A percentile compares a stretch with the other conserved stretches of the same genome.
These are phyloP conservation scores for Candida schatavii DNA, from an alignment of 805 yeast genomes.

Conservation along the genomic window DNA sequence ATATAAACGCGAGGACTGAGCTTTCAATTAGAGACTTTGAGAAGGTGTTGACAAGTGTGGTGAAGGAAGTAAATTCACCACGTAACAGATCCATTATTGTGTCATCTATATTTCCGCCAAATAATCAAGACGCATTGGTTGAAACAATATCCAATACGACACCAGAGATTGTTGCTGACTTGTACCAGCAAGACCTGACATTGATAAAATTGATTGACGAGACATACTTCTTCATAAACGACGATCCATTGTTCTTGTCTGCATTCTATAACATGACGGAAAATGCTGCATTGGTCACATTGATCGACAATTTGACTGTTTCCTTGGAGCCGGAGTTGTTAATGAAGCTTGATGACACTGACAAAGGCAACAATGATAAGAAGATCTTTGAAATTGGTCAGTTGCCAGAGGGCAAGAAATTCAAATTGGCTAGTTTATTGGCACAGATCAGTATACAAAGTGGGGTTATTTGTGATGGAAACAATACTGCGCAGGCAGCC, in stretches of 20 bases:
- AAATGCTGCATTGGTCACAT: slow-evolving; percentile 29
- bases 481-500: slow-evolving; percentile 21
- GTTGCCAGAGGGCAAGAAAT: slow-evolving; percentile 10
- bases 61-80: slow-evolving; percentile 16
- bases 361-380: slow-evolving; percentile 13
- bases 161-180: slow-evolving; percentile 37
- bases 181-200: slow-evolving; percentile 35
- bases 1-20: slow-evolving; percentile 70
- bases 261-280: slow-evolving; percentile 33
- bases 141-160: slow-evolving; percentile 49
- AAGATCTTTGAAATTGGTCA: slow-evolving; percentile 16
- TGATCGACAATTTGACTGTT: slow-evolving; percentile 30
- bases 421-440: slow-evolving; percentile 65
- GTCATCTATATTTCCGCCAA: slow-evolving; percentile 32
- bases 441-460: slow-evolving; percentile 70
- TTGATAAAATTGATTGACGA: slow-evolving; percentile 43
- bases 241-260: slow-evolving; percentile 24
- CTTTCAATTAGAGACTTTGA: slow-evolving; percentile 62
- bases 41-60: slow-evolving; percentile 18
- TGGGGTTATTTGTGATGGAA: slow-evolving; percentile 46
- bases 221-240: slow-evolving; percentile 40
- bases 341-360: slow-evolving; percentile 6
- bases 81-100: slow-evolving; percentile 15
- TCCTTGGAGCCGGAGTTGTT: slow-evolving; percentile 18
- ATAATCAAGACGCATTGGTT: slow-evolving; percentile 34